Evolutionary conservation across 1,139 yeast genomes (phyloP), one percentile per base, ranked within the genome.

Genomic region (Magnusiomyces clavatus): DNA sequence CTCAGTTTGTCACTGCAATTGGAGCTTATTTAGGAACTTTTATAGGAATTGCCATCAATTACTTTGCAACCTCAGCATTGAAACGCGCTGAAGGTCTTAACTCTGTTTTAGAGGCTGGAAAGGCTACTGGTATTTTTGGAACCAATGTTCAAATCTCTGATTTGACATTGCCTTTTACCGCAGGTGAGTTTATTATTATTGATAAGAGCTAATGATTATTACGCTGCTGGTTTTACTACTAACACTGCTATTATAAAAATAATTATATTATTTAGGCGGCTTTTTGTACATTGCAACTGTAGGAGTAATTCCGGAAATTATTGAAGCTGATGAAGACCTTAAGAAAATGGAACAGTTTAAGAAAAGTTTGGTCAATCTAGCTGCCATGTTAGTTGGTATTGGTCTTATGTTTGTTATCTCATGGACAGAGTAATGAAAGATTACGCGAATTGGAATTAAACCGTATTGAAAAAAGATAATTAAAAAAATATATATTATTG

Each of bases 21-120:
- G 87, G 88, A 34, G 83, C 87, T 0, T 72, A 74, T 52, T 52
- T 78, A 42, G 89, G 89, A n/a, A 78, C 86, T 0, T 66, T 78
- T 36, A 67, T 80, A 51, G 85, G 86, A 19, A 80, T 81, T 57
- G 69, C 69, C 14, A 66, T 82, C 51, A 79, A 77, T 57, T 62
- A 61, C 39, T 59, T 68, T 51, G 69, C 73, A 8, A 50, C 56
- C n/a, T 36, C 57, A 11, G 36, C 48, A 10, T 43, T 46, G 17
- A 47, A 49, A 2, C 38, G 51, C 12, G 51, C 29, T 6, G 57
- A 40, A 11, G 35, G 49, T 31, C 10, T 37, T 5, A 24, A 24
- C 8, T n/a, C 40, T 5, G 49, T 43, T 4, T 46, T 49, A 6
- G 53, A 39, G 3, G 51, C 46, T 39, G 54, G 52, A 34, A 54